phyloP scores from a whole-genome alignment of 2,329 filamentous ascomycete species.

The Dactylonectria estremocensis region DNA sequence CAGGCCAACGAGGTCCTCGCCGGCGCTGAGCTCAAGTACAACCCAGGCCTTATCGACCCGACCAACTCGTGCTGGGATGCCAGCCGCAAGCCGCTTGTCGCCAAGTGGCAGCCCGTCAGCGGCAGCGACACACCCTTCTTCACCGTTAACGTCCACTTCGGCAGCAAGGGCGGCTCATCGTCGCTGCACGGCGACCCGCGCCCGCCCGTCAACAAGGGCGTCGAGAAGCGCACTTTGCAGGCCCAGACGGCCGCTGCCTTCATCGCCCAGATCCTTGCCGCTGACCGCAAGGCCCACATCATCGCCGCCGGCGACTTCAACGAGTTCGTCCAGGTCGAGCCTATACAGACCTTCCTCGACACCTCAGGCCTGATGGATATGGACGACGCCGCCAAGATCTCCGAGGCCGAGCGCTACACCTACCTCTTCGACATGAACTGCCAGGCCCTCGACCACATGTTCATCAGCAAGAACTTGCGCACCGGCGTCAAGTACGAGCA shows the following conservation, averaged over 20 bases:
- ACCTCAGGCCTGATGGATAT: constrained; percentile 73
- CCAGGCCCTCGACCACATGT: constrained; percentile 81
- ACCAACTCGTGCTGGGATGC: constrained; percentile 70
- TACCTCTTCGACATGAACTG: constrained; percentile 80
- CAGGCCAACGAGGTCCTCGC: constrained; percentile 72
- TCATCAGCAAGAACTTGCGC: constrained; percentile 69
- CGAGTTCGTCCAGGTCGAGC: constrained; percentile 76
- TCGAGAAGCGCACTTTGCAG: constrained; percentile 71
- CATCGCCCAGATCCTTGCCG: constrained; percentile 69
- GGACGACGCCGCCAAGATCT: constrained; percentile 70
- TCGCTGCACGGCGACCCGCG: constrained; percentile 76
- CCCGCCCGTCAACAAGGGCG: constrained; percentile 76
- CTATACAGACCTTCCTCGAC: constrained; percentile 67
- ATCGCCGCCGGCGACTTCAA: constrained; percentile 80
- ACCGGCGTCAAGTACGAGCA: constrained; percentile 71
- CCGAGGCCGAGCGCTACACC: constrained; percentile 75
- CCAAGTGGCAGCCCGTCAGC: constrained; percentile 74
- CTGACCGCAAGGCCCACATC: constrained; percentile 70
- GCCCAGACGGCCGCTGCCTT: constrained; percentile 72
- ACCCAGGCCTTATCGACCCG: constrained; percentile 79
- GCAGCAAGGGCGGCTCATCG: constrained; percentile 76
- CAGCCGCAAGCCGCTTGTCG: constrained; percentile 78
- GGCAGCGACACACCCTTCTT: constrained; percentile 71
- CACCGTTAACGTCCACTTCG: constrained; percentile 80
- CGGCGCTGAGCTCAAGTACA: constrained; percentile 72